phyloP scores from a whole-genome alignment of 306 rosid genomes.

The Casuarina equisetifolia region DNA sequence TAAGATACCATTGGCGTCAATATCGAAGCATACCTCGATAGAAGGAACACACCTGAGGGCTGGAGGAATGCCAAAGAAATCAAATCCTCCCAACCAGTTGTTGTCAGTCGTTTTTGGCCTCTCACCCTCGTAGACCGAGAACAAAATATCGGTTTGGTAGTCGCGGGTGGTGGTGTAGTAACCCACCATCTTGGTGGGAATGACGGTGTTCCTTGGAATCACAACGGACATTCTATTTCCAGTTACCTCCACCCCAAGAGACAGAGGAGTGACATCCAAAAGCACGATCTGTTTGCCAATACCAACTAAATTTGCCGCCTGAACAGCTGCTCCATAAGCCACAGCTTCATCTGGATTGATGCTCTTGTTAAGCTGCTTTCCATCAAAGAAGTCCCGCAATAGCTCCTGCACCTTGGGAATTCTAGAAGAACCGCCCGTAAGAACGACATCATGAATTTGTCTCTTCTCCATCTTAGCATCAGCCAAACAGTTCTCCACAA shows the following conservation, averaged over 20 bases:
- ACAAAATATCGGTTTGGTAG: constrained; percentile 40
- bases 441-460: constrained; percentile 21
- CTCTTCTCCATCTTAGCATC: constrained; percentile 25
- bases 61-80: constrained; percentile 56
- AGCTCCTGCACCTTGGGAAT: constrained; percentile 24
- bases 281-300: constrained; percentile 12
- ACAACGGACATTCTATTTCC: constrained; percentile 16
- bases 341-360: constrained; percentile 27
- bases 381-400: constrained; percentile 20
- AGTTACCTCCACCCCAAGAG: constrained; percentile 2
- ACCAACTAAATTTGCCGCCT: constrained; percentile 16
- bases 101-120: constrained; percentile 55
- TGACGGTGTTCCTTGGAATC: constrained; percentile 23
- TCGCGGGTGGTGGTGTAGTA: constrained; percentile 5
- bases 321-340: constrained; percentile 20
- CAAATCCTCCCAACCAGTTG: constrained; percentile 54
- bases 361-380: constrained; percentile 30
- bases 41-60: constrained; percentile 64
- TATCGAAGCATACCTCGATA: constrained; percentile 58
- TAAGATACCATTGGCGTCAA: constrained; percentile 67
- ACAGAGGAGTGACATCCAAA: constrained; percentile 25
- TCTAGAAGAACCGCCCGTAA: constrained; percentile 29
- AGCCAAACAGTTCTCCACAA: constrained; percentile 21
- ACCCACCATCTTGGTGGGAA: constrained; percentile 18
- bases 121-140: constrained; percentile 63